Percentiles rank a stretch among this genome's conserved stretches.
Conservation (phyloP, 176 grass and related monocot genomes). For the Carex cristatella region DNA sequence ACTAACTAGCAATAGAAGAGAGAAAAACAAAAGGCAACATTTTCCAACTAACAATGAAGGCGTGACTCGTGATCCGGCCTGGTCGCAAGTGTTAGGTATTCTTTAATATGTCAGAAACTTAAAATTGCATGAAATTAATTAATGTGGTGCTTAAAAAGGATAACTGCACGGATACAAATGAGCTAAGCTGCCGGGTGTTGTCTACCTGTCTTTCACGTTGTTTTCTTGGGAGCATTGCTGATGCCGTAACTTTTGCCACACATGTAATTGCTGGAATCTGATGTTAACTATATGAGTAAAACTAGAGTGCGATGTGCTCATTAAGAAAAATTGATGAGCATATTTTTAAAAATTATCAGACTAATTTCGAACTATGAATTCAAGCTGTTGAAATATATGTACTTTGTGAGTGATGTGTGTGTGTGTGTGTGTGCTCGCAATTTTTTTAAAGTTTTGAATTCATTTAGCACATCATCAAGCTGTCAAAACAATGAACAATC, state of each 20-base stretch:
- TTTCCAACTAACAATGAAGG: constrained; percentile 2
- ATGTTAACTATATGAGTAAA: background rate
- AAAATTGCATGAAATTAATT: background rate
- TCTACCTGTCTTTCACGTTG: background rate
- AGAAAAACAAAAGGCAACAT: background rate
- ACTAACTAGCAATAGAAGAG: background rate
- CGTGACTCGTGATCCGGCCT: background rate
- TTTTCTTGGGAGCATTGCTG: background rate
- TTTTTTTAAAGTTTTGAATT: no score
- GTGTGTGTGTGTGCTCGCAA: no score
- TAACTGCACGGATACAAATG: background rate
- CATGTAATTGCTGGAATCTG: background rate
- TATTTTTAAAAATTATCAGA: no score
- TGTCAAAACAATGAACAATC: no score
- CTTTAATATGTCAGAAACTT: background rate
- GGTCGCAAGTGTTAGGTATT: background rate
- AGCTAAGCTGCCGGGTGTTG: background rate
- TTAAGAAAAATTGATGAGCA: no score
- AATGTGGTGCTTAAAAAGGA: background rate
- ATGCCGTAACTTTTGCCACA: background rate
- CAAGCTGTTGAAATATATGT: no score
- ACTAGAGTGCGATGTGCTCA: no score
- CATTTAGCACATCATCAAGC: no score
- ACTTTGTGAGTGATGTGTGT: no score
- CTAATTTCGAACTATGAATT: no score